Evolutionary conservation across 208 protist species (phyloP).

Genomic region (Trypanosoma lewisi): DNA sequence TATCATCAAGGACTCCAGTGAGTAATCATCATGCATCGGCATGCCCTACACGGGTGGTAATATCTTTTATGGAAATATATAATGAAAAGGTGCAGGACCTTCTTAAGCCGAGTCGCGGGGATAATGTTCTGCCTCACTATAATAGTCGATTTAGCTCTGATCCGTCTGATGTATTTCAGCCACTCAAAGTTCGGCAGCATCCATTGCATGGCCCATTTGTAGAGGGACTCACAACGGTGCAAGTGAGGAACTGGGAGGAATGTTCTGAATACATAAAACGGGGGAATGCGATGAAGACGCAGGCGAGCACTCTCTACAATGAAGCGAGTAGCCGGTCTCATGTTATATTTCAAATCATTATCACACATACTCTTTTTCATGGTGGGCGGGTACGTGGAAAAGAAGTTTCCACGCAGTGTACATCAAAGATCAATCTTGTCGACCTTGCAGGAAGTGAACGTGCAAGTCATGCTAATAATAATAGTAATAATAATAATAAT

Average conservation of each 20-base stretch:
- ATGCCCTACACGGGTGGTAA: slow-evolving; percentile 30
- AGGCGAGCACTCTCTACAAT: slow-evolving; percentile 88
- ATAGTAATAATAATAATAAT: too few relatives aligned
- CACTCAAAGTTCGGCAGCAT: slow-evolving; percentile 67
- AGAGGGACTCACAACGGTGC: slow-evolving; percentile 76
- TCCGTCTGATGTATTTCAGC: slow-evolving; percentile 47
- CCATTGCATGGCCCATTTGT: slow-evolving; percentile 67
- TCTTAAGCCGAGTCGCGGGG: slow-evolving; percentile 52
- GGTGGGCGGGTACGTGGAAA: slow-evolving; percentile 79
- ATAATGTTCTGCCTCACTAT: slow-evolving; percentile 55
- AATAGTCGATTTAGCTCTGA: slow-evolving; percentile 60
- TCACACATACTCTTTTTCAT: slow-evolving; percentile 56
- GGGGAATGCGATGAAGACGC: slow-evolving; percentile 69
- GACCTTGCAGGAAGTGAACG: slow-evolving; percentile 80
- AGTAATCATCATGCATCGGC: not conserved
- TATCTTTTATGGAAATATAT: slow-evolving; percentile 90
- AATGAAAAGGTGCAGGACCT: slow-evolving; percentile 84
- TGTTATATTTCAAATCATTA: slow-evolving; percentile 92
- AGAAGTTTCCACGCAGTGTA: slow-evolving; percentile 32
- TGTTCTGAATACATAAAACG: slow-evolving; percentile 64
- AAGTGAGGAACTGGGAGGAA: slow-evolving; percentile 55
- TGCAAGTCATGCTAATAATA: not conserved
- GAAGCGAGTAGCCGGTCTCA: slow-evolving; percentile 91
- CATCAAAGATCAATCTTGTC: slow-evolving; percentile 77
- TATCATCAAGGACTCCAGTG: too few relatives aligned